These are phyloP conservation scores for Gonapodya prolifera DNA, from an alignment of 192 early-diverging fungal genomes.

Conservation along the genomic window DNA sequence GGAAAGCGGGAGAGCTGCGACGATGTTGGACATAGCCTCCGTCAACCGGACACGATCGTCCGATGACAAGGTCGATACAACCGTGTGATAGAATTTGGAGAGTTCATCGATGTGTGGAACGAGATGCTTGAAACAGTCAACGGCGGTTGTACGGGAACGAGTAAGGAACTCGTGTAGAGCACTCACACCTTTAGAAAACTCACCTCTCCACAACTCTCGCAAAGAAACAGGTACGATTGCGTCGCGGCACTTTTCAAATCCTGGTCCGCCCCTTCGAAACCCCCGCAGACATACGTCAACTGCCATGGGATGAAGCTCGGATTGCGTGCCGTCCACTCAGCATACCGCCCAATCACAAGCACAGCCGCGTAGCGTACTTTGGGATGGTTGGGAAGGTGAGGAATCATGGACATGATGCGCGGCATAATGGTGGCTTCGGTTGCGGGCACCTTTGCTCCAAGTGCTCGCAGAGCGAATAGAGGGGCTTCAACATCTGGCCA, in stretches of 20 bases:
- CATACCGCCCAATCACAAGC: slow-evolving; percentile 89
- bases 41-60: slow-evolving; percentile 69
- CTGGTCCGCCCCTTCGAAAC: slow-evolving; percentile 58
- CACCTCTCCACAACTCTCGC: slow-evolving; percentile 80
- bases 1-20: slow-evolving; percentile 22
- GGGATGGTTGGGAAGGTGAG: slow-evolving; percentile 76
- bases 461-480: slow-evolving; percentile 81
- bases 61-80: slow-evolving; percentile 49
- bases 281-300: slow-evolving; percentile 77
- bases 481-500: slow-evolving; percentile 97
- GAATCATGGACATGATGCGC: slow-evolving; percentile 80
- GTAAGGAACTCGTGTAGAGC: background rate
- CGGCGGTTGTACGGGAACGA: background rate
- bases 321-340: slow-evolving; percentile 67
- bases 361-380: slow-evolving; percentile 94
- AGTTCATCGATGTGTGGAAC: slow-evolving; percentile 66
- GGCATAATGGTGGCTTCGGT: slow-evolving; percentile 68
- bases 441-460: slow-evolving; percentile 71
- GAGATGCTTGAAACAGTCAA: slow-evolving; percentile 35
- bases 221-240: slow-evolving; percentile 75
- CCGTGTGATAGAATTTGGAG: slow-evolving; percentile 68
- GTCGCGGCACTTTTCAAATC: slow-evolving; percentile 78
- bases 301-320: slow-evolving; percentile 87
- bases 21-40: slow-evolving; percentile 52
- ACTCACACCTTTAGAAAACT: slow-evolving; percentile 9